A percentile compares a stretch with the other conserved stretches of the same genome.
Conservation (phyloP, 2,329 filamentous ascomycete genomes). For the Macrophomina phaseolina region DNA sequence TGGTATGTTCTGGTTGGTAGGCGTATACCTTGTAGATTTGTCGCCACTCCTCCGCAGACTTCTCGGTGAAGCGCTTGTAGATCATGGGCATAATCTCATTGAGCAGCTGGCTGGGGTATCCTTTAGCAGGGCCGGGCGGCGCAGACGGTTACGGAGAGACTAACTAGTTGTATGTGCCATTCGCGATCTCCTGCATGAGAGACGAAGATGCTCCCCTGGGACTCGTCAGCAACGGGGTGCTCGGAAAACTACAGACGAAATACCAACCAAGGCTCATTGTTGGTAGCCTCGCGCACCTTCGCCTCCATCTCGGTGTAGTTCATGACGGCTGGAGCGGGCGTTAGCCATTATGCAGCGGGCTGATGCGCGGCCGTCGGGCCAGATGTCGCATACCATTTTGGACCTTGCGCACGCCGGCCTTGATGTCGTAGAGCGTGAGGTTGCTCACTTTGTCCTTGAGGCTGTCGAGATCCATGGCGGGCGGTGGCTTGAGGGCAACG, state of each 20-base stretch:
- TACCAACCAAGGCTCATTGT: slow-evolving; percentile 94
- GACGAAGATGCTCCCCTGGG: slow-evolving; percentile 72
- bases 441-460: slow-evolving; percentile 88
- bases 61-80: slow-evolving; percentile 98
- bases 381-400: slow-evolving; percentile 78
- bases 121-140: slow-evolving; percentile 9
- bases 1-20: too few species aligned
- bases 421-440: slow-evolving; percentile 92
- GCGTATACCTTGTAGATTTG: slow-evolving; percentile 90
- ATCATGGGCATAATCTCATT: slow-evolving; percentile 99
- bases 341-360: slow-evolving; percentile 33
- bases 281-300: slow-evolving; percentile 81
- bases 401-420: slow-evolving; percentile 91
- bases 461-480: slow-evolving; percentile 81
- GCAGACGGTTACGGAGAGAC: slow-evolving; percentile 39
- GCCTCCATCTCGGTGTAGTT: slow-evolving; percentile 87
- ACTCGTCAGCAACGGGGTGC: slow-evolving; percentile 30
- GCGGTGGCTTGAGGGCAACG: slow-evolving; percentile 7
- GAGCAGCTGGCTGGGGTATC: slow-evolving; percentile 76
- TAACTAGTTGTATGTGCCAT: slow-evolving; percentile 97
- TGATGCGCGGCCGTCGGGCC: slow-evolving; percentile 26
- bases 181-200: slow-evolving; percentile 97
- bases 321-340: slow-evolving; percentile 75
- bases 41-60: slow-evolving; percentile 96
- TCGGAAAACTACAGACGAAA: slow-evolving; percentile 61